Evolutionary conservation across 1,284 basidiomycete species (phyloP).

Genomic region (Cutaneotrichosporon dermatis): DNA sequence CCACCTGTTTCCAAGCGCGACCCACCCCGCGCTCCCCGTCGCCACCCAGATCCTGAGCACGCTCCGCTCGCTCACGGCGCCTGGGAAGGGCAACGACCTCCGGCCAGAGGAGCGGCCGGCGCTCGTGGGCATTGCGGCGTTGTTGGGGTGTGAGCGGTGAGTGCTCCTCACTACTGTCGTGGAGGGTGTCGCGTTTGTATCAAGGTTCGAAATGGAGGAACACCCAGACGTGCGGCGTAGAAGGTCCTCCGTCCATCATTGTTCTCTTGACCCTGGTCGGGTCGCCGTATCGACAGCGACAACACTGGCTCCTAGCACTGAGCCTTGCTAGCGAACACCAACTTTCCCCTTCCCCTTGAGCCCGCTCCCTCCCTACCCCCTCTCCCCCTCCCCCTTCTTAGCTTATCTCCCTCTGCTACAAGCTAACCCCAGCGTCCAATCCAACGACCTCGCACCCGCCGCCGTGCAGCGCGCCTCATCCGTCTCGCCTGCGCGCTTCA

Average conservation of each 20-base stretch:
- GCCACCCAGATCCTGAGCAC: conserved; percentile 38
- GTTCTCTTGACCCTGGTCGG: too few relatives aligned
- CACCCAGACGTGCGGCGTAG: too few relatives aligned
- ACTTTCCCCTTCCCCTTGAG: too few relatives aligned
- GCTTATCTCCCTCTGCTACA: too few relatives aligned
- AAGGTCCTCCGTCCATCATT: too few relatives aligned
- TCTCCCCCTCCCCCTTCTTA: too few relatives aligned
- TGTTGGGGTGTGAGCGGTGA: conserved; percentile 46
- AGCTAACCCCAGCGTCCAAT: conserved; percentile 29
- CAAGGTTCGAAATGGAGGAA: too few relatives aligned
- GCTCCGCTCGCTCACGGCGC: conserved; percentile 36
- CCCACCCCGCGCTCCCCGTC: conserved; percentile 41
- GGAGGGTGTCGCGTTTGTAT: neutral
- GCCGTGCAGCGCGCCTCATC: conserved; percentile 40
- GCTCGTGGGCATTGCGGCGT: conserved; percentile 41
- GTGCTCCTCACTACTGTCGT: conserved; percentile 2
- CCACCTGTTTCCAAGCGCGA: conserved; percentile 40
- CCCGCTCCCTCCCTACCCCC: too few relatives aligned
- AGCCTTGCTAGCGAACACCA: too few relatives aligned
- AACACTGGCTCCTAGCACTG: too few relatives aligned
- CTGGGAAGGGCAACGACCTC: conserved; percentile 40
- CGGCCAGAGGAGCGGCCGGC: conserved; percentile 39
- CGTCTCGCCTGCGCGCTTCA: conserved; percentile 40
- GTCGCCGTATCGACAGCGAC: too few relatives aligned
- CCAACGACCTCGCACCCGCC: conserved; percentile 31